A percentile compares a stretch with the other conserved stretches of the same genome.
Evolutionary conservation across 805 yeast species (phyloP).

Genomic region (Ogataea pignaliae): DNA sequence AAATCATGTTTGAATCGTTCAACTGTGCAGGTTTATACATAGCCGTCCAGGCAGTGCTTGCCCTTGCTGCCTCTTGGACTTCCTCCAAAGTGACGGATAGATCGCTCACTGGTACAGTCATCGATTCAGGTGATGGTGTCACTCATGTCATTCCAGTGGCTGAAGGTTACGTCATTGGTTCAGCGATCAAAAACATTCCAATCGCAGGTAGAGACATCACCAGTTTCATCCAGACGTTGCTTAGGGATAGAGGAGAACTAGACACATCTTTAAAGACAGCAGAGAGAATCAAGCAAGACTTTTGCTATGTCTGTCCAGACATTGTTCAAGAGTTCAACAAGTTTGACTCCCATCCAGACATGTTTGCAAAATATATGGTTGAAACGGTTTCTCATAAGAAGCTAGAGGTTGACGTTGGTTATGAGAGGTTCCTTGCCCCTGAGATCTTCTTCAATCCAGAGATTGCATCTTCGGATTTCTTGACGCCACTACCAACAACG

Average conservation of each 20-base stretch:
- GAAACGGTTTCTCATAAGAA: slow-evolving; percentile 69
- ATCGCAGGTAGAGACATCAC: slow-evolving; percentile 99
- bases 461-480: slow-evolving; percentile 89
- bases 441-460: slow-evolving; percentile 98
- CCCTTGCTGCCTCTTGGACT: slow-evolving; percentile 99
- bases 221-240: slow-evolving; percentile 81
- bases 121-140: slow-evolving; percentile 98
- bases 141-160: slow-evolving; percentile 99
- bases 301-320: slow-evolving; percentile 96
- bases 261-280: slow-evolving; percentile 95
- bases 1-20: slow-evolving; percentile 97
- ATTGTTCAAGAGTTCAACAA: slow-evolving; percentile 94
- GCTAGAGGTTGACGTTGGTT: slow-evolving; percentile 85
- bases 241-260: slow-evolving; percentile 95
- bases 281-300: slow-evolving; percentile 93
- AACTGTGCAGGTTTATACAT: slow-evolving; percentile 98
- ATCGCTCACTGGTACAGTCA: slow-evolving; percentile 96
- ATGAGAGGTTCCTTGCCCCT: slow-evolving; percentile 97
- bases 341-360: slow-evolving; percentile 89
- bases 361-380: slow-evolving; percentile 88
- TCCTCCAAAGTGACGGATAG: slow-evolving; percentile 92
- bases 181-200: slow-evolving; percentile 95
- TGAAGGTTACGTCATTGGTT: slow-evolving; percentile 97
- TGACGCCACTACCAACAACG: slow-evolving; percentile 93
- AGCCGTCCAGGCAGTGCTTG: slow-evolving; percentile 98